phyloP scores from a whole-genome alignment of 768 basidiomycete genomes.

The Auricularia sp. region DNA sequence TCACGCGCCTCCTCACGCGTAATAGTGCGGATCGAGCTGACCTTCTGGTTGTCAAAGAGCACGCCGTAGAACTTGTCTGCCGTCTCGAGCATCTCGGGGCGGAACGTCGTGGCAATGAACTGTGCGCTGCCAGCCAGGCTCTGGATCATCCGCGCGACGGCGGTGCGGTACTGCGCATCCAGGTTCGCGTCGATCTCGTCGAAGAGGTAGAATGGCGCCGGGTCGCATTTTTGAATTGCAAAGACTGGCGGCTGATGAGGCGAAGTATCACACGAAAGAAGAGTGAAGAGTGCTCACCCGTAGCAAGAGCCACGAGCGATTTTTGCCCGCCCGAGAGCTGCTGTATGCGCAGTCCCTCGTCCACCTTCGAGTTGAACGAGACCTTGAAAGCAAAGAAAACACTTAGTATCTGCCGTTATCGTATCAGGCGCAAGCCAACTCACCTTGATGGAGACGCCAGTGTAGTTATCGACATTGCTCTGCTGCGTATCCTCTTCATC shows the following conservation, averaged over 20 bases:
- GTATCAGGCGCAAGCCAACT: neutral
- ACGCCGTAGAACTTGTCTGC: conserved; percentile 98
- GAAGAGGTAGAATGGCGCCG: conserved; percentile 98
- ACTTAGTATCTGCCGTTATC: neutral
- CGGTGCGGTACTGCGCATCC: conserved; percentile 94
- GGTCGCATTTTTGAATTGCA: conserved; percentile 98
- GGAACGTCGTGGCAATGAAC: conserved; percentile 97
- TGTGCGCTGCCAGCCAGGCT: conserved; percentile 80
- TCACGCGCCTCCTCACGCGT: conserved; percentile 85
- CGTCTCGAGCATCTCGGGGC: conserved; percentile 91
- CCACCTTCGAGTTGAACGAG: conserved; percentile 97
- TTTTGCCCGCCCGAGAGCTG: conserved; percentile 97
- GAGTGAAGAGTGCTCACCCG: conserved; percentile 40
- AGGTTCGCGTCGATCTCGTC: conserved; percentile 99
- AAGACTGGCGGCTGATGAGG: conserved; percentile 52
- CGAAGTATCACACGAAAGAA: neutral
- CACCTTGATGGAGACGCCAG: conserved; percentile 92
- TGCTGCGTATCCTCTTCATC: conserved; percentile 67
- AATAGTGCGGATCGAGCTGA: conserved; percentile 81
- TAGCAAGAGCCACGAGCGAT: conserved; percentile 89
- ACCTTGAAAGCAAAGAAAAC: too few relatives aligned
- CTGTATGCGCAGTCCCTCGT: conserved; percentile 93
- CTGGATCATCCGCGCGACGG: conserved; percentile 98
- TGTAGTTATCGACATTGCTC: conserved; percentile 84
- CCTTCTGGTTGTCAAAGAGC: conserved; percentile 90